Conservation (phyloP, 2,329 filamentous ascomycete genomes). For the Apiospora hydei region DNA sequence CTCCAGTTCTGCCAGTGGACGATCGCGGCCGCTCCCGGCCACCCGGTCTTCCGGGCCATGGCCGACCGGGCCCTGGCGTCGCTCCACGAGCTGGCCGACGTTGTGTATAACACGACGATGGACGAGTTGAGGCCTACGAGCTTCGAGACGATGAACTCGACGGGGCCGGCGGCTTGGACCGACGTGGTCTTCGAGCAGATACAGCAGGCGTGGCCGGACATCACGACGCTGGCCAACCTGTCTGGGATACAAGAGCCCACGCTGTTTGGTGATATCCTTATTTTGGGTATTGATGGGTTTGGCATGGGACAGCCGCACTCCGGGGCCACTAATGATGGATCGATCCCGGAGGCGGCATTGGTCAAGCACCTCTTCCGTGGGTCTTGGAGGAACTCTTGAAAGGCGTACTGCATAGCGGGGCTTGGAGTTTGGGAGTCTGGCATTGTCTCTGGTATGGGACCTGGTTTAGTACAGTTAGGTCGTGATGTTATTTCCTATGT, state of each 20-base stretch:
- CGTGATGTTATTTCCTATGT: background rate
- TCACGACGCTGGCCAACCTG: constrained; percentile 29
- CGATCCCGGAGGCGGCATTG: constrained; percentile 36
- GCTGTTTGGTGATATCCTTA: constrained; percentile 33
- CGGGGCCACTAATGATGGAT: constrained; percentile 38
- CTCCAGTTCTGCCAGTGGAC: constrained; percentile 47
- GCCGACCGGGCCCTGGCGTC: constrained; percentile 34
- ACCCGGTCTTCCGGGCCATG: constrained; percentile 41
- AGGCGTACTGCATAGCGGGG: background rate
- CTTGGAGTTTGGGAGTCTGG: constrained; percentile 6
- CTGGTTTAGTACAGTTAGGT: background rate
- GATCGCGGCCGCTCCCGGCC: constrained; percentile 43
- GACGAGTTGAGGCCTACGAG: constrained; percentile 33
- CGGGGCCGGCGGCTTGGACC: constrained; percentile 42
- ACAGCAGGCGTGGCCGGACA: constrained; percentile 31
- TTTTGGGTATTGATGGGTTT: constrained; percentile 39
- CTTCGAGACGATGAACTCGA: constrained; percentile 42
- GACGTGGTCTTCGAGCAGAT: constrained; percentile 41
- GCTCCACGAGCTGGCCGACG: constrained; percentile 32
- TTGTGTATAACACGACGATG: constrained; percentile 20
- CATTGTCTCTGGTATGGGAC: background rate
- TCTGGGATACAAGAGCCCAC: constrained; percentile 28
- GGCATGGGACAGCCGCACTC: constrained; percentile 41
- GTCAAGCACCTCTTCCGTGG: constrained; percentile 38
- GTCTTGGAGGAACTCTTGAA: constrained; percentile 31